A percentile compares a stretch with the other conserved stretches of the same genome.
These are phyloP conservation scores for Phaeosphaeriaceae sp. DNA, from an alignment of 2,329 filamentous ascomycete species.

Conservation along the genomic window DNA sequence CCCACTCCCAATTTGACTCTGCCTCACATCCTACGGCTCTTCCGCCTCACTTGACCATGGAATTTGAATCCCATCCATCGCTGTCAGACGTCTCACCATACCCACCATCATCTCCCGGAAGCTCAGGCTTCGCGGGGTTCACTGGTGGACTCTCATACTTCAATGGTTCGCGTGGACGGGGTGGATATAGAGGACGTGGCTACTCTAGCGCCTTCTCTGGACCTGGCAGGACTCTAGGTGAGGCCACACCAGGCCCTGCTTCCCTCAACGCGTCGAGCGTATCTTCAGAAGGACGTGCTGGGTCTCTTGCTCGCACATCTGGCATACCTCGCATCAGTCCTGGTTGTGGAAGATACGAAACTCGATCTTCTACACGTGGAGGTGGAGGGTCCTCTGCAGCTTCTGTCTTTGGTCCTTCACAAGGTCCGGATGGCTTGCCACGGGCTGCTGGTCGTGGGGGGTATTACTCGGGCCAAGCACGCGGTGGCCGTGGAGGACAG, in stretches of 20 bases:
- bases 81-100: neutral
- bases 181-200: neutral
- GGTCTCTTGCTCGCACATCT: neutral
- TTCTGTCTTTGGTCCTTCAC: neutral
- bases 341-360: conserved; percentile 5
- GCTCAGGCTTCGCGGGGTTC: neutral
- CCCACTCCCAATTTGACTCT: neutral
- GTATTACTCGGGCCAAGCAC: neutral
- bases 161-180: neutral
- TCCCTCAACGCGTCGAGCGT: neutral
- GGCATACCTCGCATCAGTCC: neutral
- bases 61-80: neutral
- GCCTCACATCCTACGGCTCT: neutral
- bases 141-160: neutral
- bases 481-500: neutral
- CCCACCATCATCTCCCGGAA: neutral
- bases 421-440: neutral
- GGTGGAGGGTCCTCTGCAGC: neutral
- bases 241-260: neutral
- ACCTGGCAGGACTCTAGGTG: neutral
- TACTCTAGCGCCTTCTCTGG: neutral
- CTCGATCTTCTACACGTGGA: conserved; percentile 8
- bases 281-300: neutral
- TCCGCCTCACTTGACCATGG: neutral
- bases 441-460: neutral